Evolutionary conservation across 2,329 filamentous ascomycete species (phyloP), one percentile per base, ranked within the genome.

Genomic region (Colletotrichum zoysiae): DNA sequence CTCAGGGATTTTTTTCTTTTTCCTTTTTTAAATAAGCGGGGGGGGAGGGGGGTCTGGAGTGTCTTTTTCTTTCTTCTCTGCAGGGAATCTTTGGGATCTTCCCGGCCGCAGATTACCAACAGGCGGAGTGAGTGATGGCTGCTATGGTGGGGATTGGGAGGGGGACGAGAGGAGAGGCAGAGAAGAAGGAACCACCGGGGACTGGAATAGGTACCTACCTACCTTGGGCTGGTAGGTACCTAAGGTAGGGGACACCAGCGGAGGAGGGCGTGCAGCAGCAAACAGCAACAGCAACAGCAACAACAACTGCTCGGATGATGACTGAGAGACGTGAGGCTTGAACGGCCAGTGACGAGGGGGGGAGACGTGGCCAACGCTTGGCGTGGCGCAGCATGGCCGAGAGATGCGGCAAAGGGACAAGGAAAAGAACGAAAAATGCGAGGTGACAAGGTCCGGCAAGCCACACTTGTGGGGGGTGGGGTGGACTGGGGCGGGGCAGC

Each of bases 381-480:
- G 59, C 70, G 67, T 58, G 68, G 70, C 70, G 38, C 35, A 3
- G 8, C 3, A 9, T 38, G 12, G 23, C 35, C 58, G 26, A 51
- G 23, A 42, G 12, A 38, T 23, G 60, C n/a, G 46, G 20, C 18
- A 20, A 42, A 59, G 33, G 23, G 11, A 20, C 20, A 16, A 14
- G 6, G 38, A 51, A 44, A 33, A 48, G 38, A 46, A 59, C 53
- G 40, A 16, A 38, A 59, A 69, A 53, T 35, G 60, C 58, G 38
- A 62, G 38, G 12, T 35, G 68, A 63, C 64, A 51, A 60, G 55
- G 60, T 53, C 8, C 23, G 16, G 64, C 56, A 56, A 72, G 70
- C 70, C 70, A 72, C 70, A 72, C 53, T 70, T 60, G 35, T 70
- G 59, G 59, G 33, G 53, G 7, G 33, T 48, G 59, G 51, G 58